These are phyloP conservation scores for Capronia coronata DNA, from an alignment of 2,329 filamentous ascomycete species.

Conservation along the genomic window DNA sequence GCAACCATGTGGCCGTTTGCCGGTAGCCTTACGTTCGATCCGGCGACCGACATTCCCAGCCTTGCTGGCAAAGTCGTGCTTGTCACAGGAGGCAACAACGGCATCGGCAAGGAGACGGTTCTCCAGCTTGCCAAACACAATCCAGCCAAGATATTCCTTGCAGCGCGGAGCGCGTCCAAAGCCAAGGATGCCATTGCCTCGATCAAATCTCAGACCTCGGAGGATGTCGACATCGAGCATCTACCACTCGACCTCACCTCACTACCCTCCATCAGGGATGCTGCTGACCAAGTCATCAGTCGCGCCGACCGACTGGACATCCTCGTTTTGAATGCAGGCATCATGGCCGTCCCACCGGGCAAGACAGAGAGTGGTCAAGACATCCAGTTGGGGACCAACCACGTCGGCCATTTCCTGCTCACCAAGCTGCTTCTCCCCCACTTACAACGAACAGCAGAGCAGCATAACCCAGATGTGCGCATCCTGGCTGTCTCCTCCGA, in stretches of 20 bases:
- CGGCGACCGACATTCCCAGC: conserved; percentile 41
- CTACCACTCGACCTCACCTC: conserved; percentile 48
- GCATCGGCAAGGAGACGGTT: conserved; percentile 44
- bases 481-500: conserved; percentile 37
- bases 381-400: conserved; percentile 43
- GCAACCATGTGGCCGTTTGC: conserved; percentile 24
- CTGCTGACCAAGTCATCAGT: conserved; percentile 39
- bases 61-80: conserved; percentile 46
- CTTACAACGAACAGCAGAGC: conserved; percentile 34
- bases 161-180: conserved; percentile 42
- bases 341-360: conserved; percentile 39
- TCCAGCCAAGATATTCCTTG: conserved; percentile 51
- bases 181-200: conserved; percentile 42
- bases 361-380: conserved; percentile 41
- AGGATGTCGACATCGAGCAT: conserved; percentile 38
- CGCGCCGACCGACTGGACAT: conserved; percentile 40
- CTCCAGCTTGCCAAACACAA: conserved; percentile 45
- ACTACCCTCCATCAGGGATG: conserved; percentile 43
- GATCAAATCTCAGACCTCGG: conserved; percentile 32
- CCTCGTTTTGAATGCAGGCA: conserved; percentile 44
- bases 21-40: conserved; percentile 32
- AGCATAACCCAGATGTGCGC: conserved; percentile 31
- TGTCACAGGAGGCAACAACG: conserved; percentile 46
- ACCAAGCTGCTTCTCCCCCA: conserved; percentile 41
- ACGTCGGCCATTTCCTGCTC: conserved; percentile 43